Evolutionary conservation across 805 yeast genomes (phyloP).

Genomic region (Candida boidinii): DNA sequence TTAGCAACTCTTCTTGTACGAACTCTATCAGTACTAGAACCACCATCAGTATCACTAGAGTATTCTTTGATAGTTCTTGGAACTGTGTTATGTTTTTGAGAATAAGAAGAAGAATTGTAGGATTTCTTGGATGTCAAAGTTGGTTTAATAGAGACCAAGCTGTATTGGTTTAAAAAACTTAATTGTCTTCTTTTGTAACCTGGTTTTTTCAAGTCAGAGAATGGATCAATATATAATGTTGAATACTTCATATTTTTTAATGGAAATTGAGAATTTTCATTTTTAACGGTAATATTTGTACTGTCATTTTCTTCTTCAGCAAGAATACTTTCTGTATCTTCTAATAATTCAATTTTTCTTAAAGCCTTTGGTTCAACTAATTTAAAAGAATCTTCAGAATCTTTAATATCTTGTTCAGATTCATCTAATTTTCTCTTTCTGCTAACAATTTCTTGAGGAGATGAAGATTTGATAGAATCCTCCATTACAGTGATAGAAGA

Average conservation of each 20-base stretch:
- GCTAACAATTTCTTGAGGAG: constrained; percentile 6
- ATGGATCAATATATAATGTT: constrained; percentile 43
- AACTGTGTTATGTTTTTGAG: constrained; percentile 13
- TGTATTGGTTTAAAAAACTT: constrained; percentile 45
- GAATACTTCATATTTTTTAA: constrained; percentile 34
- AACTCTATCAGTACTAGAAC: constrained; percentile 37
- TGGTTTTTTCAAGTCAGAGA: constrained; percentile 32
- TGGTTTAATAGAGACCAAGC: constrained; percentile 19
- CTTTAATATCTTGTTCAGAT: background rate
- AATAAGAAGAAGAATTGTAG: constrained; percentile 2
- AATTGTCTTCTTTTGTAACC: constrained; percentile 41
- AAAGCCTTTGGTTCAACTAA: too few relatives aligned
- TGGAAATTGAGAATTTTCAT: constrained; percentile 29
- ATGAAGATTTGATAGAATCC: constrained; percentile 4
- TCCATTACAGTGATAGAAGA: constrained; percentile 8
- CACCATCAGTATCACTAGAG: constrained; percentile 23
- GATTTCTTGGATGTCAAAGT: background rate
- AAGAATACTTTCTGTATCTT: too few relatives aligned
- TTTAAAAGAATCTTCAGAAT: constrained; percentile 1
- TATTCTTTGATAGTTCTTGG: constrained; percentile 19
- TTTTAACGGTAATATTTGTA: background rate
- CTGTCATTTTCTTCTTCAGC: too few relatives aligned
- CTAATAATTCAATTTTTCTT: too few relatives aligned
- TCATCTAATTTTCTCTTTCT: constrained; percentile 3
- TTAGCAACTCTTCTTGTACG: constrained; percentile 52